phyloP scores from a whole-genome alignment of 2,329 filamentous ascomycete species.

The Sclerotinia minor region DNA sequence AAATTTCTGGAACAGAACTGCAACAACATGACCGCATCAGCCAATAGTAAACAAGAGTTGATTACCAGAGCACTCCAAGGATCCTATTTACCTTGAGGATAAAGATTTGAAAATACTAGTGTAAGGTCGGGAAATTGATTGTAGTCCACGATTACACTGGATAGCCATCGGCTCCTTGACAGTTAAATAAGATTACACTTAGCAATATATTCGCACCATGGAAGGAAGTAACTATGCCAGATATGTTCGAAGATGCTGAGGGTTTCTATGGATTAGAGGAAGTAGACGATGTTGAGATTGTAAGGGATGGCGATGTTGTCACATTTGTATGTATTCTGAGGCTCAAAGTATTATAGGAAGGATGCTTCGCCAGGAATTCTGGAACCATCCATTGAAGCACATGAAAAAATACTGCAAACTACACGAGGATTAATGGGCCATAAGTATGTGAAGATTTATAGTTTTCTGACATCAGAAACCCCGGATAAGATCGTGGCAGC shows the following conservation, averaged over 20 bases:
- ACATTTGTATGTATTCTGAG: slow-evolving; percentile 51
- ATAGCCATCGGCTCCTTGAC: neutral
- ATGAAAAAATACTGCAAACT: no score
- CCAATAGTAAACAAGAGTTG: no score
- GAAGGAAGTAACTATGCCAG: slow-evolving; percentile 65
- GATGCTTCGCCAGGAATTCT: neutral
- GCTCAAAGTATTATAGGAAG: neutral
- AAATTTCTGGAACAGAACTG: no score
- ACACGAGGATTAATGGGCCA: no score
- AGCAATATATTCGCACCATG: slow-evolving; percentile 45
- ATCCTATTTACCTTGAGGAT: no score
- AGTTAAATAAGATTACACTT: neutral
- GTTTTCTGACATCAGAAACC: neutral
- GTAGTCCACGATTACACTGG: neutral
- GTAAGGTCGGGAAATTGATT: no score
- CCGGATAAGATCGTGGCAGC: neutral
- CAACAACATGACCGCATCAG: no score
- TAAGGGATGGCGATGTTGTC: slow-evolving; percentile 61
- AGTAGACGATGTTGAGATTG: slow-evolving; percentile 85
- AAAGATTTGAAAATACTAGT: no score
- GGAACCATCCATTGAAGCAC: no score
- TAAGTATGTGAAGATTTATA: no score
- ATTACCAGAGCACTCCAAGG: no score
- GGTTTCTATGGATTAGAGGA: slow-evolving; percentile 93
- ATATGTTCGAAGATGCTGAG: slow-evolving; percentile 83